Evolutionary conservation across 2,329 filamentous ascomycete species (phyloP), one percentile per base, ranked within the genome.

Genomic region (Massarina eburnea): DNA sequence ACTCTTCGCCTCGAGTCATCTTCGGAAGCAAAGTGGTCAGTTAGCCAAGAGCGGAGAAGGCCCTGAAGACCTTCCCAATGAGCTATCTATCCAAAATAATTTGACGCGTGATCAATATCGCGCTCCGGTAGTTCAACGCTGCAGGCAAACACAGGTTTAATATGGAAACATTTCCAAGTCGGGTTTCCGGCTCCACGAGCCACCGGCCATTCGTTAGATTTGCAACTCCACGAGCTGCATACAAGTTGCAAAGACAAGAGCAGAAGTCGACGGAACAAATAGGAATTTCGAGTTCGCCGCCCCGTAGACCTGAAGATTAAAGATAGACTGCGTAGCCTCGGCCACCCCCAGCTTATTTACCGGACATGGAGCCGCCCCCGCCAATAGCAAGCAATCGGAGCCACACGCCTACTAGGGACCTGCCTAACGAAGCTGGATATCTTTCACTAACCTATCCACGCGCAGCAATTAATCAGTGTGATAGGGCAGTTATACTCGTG

Each of bases 1-100:
- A 53, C 10, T 32, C 44, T 37, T 54, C 35, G 15, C 33, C 29
- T 14, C 39, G 39, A 27, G 30, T 36, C 43, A 49, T 49, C 17
- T 39, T 29, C 19, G 24, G 17, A 21, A 30, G 12, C 27, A 14
- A 30, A 30, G 27, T 4, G 27, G 5, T 14, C 12, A 14, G 27
- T 14, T 30, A 6, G 27, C n/a, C 27, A 4, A 30, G 27, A 30
- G n/a, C 12, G 27, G 12, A 30, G 27, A 8, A 8, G 32, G 26
- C 26, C 26, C n/a, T 30, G 27, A 30, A 4, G 27, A 30, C 27
- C 27, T 8, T 30, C 27, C 12, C 12, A 14, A 30, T 14, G 12
- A 4, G 27, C 7, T 6, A 7, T 30, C 27, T 12, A 29, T 29
- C 29, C 12, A 32, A 9, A 17, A 15, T 6, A 18, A 35, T 21